Base-by-base conservation (phyloP, 176 grass and related monocot species). In the Triticum aestivum region DNA sequence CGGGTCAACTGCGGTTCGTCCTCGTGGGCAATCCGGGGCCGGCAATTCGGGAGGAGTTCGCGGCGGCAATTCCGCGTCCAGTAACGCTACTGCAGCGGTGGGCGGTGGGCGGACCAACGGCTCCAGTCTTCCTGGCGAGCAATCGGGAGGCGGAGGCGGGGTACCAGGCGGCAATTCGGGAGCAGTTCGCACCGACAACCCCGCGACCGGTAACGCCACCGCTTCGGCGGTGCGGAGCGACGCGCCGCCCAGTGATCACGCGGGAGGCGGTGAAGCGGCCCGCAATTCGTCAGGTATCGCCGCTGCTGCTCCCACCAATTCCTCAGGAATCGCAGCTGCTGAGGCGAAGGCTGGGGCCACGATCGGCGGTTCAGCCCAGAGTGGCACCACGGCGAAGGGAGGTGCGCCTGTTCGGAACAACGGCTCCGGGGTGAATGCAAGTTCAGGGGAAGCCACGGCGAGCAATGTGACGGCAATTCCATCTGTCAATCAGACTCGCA, bases 401-500 rank as follows among this genome's bases (percentile, higher is more conserved):
- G 63, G 37, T 21, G 30, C 37, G 37, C 38, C 76, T 14, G 32
- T 70, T 91, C 77, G 13, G 77, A 85, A 24, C 86, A 85, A 65
- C 11, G 77, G n/a, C 30, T 13, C 85, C 30, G 77, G 51, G 15
- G 34, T 65, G 51, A 76, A 80, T 32, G 80, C 32, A n/a, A 69
- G 69, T 86, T 69, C 71, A 73, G 37, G 35, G 76, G 73, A 78
- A 87, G 35, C 75, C 58, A 24, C 42, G 47, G 29, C 44, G 11
- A 79, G 29, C 52, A 90, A 82, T 26, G 71, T 35, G 1, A 45
- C 84, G 78, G 64, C 51, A 21, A 79, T 76, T 65, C 39, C 41
- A 35, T 23, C 18, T 61, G 51, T 11, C 62, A 91, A 84, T 67
- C 88, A 90, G 78, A 90, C 85, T 38, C 37, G 27, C 12, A 82